These are phyloP conservation scores for Populus ilicifolia DNA, from an alignment of 345 rosid genomes.

Conservation along the genomic window DNA sequence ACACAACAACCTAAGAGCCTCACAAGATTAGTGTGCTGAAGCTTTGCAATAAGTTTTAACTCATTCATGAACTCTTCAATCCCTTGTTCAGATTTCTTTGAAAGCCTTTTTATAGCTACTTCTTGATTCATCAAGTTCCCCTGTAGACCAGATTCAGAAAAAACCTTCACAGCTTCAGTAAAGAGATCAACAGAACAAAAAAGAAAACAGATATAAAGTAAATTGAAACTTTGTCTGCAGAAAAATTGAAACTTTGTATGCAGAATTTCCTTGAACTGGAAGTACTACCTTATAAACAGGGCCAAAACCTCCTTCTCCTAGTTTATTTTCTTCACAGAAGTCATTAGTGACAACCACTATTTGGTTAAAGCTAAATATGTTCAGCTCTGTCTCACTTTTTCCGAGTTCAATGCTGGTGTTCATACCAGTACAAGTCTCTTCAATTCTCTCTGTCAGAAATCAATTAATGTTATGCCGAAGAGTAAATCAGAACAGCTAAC, in stretches of 20 bases:
- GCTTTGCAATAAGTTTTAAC: conserved; percentile 15
- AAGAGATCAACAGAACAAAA: neutral
- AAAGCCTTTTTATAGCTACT: conserved; percentile 23
- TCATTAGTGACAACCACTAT: conserved; percentile 13
- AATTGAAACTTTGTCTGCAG: neutral
- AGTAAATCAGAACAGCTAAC: neutral
- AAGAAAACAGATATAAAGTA: neutral
- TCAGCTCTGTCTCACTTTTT: neutral
- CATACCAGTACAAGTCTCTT: neutral
- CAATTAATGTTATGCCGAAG: neutral
- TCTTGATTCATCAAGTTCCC: neutral
- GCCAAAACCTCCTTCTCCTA: conserved; percentile 31
- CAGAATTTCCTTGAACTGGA: neutral
- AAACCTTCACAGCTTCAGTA: neutral
- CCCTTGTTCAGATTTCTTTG: conserved; percentile 15
- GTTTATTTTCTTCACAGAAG: conserved; percentile 14
- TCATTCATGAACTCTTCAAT: conserved; percentile 18
- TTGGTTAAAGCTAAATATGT: neutral
- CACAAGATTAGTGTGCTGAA: conserved; percentile 26
- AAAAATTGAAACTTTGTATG: neutral
- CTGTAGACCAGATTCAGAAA: neutral
- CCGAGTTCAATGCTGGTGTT: neutral
- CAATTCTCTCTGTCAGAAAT: neutral
- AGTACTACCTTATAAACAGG: conserved; percentile 16
- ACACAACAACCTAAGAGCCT: conserved; percentile 20